A percentile compares a stretch with the other conserved stretches of the same genome.
Conservation (phyloP, 805 yeast species). For the Candida stauntonica region DNA sequence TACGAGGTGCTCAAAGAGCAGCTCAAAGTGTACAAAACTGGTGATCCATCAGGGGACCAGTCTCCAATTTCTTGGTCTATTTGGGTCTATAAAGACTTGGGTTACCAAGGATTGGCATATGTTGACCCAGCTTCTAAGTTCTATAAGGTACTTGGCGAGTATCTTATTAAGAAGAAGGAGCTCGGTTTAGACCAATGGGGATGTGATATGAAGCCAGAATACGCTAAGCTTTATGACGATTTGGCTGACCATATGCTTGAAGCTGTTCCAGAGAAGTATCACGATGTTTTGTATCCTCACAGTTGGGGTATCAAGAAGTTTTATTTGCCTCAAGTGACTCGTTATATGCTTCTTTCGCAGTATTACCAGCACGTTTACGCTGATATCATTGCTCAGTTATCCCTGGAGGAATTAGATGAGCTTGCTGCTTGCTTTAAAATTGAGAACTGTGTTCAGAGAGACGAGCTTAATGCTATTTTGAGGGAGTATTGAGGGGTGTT, state of each 20-base stretch:
- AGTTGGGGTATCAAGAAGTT: conserved; percentile 32
- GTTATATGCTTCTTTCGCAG: conserved; percentile 42
- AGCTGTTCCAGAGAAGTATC: conserved; percentile 39
- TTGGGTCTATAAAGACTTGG: conserved; percentile 51
- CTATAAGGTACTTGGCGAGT: conserved; percentile 38
- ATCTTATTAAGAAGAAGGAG: conserved; percentile 39
- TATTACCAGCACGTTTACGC: conserved; percentile 43
- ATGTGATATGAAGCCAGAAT: conserved; percentile 38
- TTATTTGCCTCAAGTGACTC: conserved; percentile 35
- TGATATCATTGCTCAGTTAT: conserved; percentile 38
- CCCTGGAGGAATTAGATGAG: conserved; percentile 44
- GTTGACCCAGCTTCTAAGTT: conserved; percentile 42
- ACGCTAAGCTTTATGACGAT: conserved; percentile 33
- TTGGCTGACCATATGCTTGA: conserved; percentile 35
- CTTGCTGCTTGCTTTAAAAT: conserved; percentile 48
- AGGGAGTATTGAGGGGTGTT: conserved; percentile 15
- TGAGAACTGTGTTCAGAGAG: conserved; percentile 40
- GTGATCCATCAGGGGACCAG: conserved; percentile 46
- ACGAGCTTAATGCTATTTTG: conserved; percentile 33
- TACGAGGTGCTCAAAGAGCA: conserved; percentile 43
- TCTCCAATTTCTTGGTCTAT: conserved; percentile 46
- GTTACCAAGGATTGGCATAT: conserved; percentile 46
- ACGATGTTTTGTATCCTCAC: conserved; percentile 38
- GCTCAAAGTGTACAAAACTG: conserved; percentile 38
- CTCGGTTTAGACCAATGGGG: conserved; percentile 51